Evolutionary conservation across 768 basidiomycete species (phyloP).

Genomic region (Collybia sordida): DNA sequence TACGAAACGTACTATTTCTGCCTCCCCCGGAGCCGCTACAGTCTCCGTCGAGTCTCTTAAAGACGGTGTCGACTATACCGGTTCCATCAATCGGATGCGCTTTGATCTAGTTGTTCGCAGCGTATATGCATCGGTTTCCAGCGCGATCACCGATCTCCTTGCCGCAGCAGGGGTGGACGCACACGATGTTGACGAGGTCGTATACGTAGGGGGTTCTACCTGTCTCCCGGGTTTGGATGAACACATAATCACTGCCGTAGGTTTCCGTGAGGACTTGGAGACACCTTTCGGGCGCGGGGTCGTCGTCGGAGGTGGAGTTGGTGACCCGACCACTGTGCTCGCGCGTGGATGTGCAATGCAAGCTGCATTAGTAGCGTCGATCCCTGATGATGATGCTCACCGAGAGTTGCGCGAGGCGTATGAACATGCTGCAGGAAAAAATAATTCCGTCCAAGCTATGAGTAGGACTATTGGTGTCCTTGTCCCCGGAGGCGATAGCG

Average conservation of each 20-base stretch:
- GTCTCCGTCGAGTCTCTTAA: conserved; percentile 94
- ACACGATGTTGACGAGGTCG: conserved; percentile 73
- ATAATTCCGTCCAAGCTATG: conserved; percentile 52
- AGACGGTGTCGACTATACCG: conserved; percentile 87
- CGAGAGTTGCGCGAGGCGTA: conserved; percentile 55
- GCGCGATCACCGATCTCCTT: conserved; percentile 53
- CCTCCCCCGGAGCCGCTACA: conserved; percentile 83
- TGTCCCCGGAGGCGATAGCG: conserved; percentile 50
- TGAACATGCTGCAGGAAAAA: conserved; percentile 25
- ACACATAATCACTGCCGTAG: conserved; percentile 40
- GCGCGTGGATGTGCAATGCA: conserved; percentile 78
- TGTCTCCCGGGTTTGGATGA: conserved; percentile 76
- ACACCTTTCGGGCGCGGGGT: conserved; percentile 69
- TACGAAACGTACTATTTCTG: conserved; percentile 90
- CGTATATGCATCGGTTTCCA: conserved; percentile 57
- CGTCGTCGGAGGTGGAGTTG: conserved; percentile 68
- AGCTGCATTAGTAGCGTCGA: conserved; percentile 56
- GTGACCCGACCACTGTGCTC: conserved; percentile 77
- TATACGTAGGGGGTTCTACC: conserved; percentile 77
- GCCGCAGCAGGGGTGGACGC: conserved; percentile 53
- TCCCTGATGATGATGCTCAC: conserved; percentile 47
- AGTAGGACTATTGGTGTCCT: conserved; percentile 63
- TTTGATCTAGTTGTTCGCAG: conserved; percentile 63
- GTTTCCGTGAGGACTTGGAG: conserved; percentile 60
- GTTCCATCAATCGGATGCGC: conserved; percentile 50